phyloP scores from a whole-genome alignment of 2,329 filamentous ascomycete species.

The Penicillium sp. region DNA sequence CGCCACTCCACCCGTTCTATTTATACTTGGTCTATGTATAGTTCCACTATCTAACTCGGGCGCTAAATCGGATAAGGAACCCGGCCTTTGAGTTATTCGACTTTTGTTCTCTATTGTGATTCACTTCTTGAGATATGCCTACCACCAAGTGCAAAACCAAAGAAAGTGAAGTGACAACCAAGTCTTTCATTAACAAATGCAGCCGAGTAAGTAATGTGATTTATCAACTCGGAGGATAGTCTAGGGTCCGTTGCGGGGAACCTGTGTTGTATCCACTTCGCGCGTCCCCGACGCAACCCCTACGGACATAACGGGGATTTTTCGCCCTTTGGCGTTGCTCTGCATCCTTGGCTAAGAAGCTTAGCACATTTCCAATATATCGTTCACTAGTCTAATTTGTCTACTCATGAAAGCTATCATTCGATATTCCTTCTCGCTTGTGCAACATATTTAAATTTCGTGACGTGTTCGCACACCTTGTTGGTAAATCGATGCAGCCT shows the following conservation, averaged over 20 bases:
- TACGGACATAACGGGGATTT: not conserved
- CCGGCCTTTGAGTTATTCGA: not conserved
- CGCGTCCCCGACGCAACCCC: not conserved
- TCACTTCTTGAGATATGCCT: not conserved
- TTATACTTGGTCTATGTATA: not conserved
- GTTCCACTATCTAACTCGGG: not conserved
- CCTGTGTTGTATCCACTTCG: not conserved
- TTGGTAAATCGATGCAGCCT: not conserved
- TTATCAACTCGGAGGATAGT: not conserved
- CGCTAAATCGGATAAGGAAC: not conserved
- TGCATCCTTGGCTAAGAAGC: constrained; percentile 1
- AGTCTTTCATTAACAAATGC: not conserved
- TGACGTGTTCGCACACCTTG: not conserved
- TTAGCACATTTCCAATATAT: not conserved
- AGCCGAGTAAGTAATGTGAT: not conserved
- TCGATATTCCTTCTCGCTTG: not conserved
- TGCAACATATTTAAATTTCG: not conserved
- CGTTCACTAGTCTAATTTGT: not conserved
- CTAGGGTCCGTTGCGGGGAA: not conserved
- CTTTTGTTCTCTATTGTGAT: not conserved
- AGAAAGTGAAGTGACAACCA: not conserved
- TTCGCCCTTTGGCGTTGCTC: not conserved
- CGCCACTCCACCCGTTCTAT: not conserved
- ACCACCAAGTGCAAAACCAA: not conserved
- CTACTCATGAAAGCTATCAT: not conserved